Percentiles rank a stretch among this genome's conserved stretches.
phyloP scores from a whole-genome alignment of 805 yeast genomes.

The Spathaspora hagerdaliae region DNA sequence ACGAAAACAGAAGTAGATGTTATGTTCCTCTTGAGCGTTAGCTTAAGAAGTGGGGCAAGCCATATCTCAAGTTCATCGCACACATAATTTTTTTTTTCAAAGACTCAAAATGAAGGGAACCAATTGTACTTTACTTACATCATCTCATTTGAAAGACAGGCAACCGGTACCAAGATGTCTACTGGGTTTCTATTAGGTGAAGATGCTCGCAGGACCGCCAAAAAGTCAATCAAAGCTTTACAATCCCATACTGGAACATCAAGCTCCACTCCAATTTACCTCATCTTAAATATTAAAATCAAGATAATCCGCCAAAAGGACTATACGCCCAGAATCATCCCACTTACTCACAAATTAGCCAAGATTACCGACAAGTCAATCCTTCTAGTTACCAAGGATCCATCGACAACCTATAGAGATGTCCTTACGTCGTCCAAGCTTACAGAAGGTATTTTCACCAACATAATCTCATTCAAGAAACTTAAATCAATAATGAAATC shows the following conservation, averaged over 20 bases:
- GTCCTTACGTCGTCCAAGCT: constrained; percentile 45
- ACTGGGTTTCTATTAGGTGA: constrained; percentile 13
- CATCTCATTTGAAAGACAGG: neutral
- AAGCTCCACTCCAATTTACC: constrained; percentile 14
- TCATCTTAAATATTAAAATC: constrained; percentile 31
- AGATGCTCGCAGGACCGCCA: constrained; percentile 13
- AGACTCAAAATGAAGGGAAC: too few species aligned
- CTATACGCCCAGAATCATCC: constrained; percentile 42
- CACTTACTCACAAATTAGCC: constrained; percentile 50
- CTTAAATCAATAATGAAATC: constrained; percentile 44
- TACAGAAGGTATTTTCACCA: constrained; percentile 59
- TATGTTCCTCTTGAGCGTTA: too few species aligned
- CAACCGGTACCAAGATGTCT: neutral
- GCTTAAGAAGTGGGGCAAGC: too few species aligned
- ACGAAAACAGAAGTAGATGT: too few species aligned
- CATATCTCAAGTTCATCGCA: too few species aligned
- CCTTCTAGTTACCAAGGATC: constrained; percentile 70
- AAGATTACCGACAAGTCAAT: constrained; percentile 48
- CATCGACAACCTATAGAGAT: constrained; percentile 52
- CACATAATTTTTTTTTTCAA: too few species aligned
- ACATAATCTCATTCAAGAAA: constrained; percentile 57
- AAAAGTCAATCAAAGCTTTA: constrained; percentile 14
- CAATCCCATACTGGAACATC: neutral
- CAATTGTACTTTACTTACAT: neutral
- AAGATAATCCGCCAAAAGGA: constrained; percentile 28